A percentile compares a stretch with the other conserved stretches of the same genome.
Conservation (phyloP, 371 early-diverging fungal species). For the Zancudomyces culisetae region DNA sequence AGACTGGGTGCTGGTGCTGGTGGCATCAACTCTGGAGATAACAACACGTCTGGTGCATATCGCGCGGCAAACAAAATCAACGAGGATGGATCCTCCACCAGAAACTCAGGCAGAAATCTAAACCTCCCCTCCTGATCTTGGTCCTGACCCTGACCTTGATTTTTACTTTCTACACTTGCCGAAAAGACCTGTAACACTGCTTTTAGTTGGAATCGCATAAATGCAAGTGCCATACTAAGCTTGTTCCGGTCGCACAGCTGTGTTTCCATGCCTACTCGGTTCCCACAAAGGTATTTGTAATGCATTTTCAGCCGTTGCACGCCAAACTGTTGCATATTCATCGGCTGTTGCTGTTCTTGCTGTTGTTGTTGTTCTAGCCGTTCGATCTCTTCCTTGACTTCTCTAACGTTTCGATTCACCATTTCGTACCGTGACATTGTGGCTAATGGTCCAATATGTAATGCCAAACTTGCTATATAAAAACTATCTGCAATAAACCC, state of each 20-base stretch:
- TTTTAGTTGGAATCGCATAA: background rate
- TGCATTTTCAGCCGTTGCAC: conserved; percentile 37
- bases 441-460: conserved; percentile 65
- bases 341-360: conserved; percentile 22
- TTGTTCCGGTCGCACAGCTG: conserved; percentile 49
- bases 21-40: background rate
- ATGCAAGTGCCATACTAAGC: conserved; percentile 31
- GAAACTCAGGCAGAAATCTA: conserved; percentile 52
- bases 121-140: background rate
- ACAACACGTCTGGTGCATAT: conserved; percentile 24
- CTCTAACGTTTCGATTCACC: conserved; percentile 40
- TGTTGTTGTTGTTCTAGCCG: conserved; percentile 22
- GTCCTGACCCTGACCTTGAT: background rate
- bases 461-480: conserved; percentile 47
- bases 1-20: conserved; percentile 9
- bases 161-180: too few species aligned
- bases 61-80: conserved; percentile 41
- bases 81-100: conserved; percentile 71
- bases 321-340: conserved; percentile 25
- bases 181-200: background rate
- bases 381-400: conserved; percentile 31
- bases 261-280: conserved; percentile 51
- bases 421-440: conserved; percentile 43
- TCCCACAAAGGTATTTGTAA: conserved; percentile 33
- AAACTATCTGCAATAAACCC: conserved; percentile 77